phyloP scores from a whole-genome alignment of 306 rosid species.

The Coriaria nepalensis region DNA sequence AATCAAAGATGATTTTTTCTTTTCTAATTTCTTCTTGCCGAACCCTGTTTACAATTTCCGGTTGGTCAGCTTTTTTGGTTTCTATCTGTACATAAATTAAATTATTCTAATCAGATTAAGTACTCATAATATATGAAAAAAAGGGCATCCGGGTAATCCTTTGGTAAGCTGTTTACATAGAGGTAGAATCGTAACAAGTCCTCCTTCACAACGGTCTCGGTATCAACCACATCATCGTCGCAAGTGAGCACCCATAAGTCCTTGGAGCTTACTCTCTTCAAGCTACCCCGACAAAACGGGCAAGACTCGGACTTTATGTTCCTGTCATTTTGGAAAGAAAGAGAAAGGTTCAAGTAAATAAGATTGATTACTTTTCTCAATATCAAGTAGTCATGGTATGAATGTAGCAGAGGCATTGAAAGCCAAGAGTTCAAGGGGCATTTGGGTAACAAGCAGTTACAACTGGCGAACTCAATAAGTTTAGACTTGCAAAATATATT shows the following conservation, averaged over 20 bases:
- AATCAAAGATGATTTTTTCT: slow-evolving; percentile 27
- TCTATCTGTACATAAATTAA: slow-evolving; percentile 52
- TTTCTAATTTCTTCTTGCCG: too few species aligned
- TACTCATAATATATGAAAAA: slow-evolving; percentile 83
- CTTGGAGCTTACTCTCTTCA: slow-evolving; percentile 87
- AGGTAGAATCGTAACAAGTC: slow-evolving; percentile 75
- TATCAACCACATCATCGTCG: slow-evolving; percentile 73
- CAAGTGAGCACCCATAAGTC: slow-evolving; percentile 95
- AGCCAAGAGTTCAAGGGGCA: too few species aligned
- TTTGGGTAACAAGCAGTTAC: too few species aligned
- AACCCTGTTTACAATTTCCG: slow-evolving; percentile 62
- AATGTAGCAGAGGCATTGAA: too few species aligned
- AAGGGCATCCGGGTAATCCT: slow-evolving; percentile 83
- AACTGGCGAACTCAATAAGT: too few species aligned
- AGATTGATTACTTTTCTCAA: too few species aligned
- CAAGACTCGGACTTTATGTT: slow-evolving; percentile 72
- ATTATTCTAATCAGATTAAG: slow-evolving; percentile 35
- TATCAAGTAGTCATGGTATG: too few species aligned
- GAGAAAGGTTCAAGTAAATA: too few species aligned
- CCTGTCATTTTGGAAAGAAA: slow-evolving; percentile 33
- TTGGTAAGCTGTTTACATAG: slow-evolving; percentile 76
- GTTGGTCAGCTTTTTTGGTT: too few species aligned
- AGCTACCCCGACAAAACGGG: slow-evolving; percentile 87
- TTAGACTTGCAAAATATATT: too few species aligned
- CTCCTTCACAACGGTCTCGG: slow-evolving; percentile 70